These are phyloP conservation scores for Lactifluus piperatus DNA, from an alignment of 768 basidiomycete genomes.

Conservation along the genomic window DNA sequence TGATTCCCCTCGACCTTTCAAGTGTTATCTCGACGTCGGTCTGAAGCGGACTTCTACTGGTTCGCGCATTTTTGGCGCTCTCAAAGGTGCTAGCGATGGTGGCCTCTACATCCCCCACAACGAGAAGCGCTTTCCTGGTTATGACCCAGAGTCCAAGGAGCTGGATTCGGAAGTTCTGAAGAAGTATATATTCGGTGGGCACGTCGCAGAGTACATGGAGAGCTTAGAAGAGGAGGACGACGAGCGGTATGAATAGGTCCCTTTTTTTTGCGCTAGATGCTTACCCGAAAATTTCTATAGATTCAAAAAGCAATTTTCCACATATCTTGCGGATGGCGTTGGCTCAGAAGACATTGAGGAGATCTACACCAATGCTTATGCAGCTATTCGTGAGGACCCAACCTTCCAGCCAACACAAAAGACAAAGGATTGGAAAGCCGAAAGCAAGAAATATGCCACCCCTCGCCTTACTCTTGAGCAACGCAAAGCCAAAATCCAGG, in stretches of 20 bases:
- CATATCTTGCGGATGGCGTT: constrained; percentile 91
- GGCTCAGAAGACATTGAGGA: constrained; percentile 97
- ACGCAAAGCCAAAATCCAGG: constrained; percentile 72
- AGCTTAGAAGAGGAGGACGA: constrained; percentile 99
- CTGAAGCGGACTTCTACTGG: constrained; percentile 97
- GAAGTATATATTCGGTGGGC: constrained; percentile 96
- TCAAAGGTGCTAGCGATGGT: constrained; percentile 98
- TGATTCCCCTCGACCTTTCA: constrained; percentile 97
- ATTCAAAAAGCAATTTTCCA: constrained; percentile 96
- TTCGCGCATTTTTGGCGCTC: constrained; percentile 92
- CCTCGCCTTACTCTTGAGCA: constrained; percentile 64
- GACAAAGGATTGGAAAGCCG: constrained; percentile 85
- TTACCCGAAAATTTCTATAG: constrained; percentile 31
- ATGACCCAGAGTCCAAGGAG: constrained; percentile 85
- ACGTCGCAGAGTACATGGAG: constrained; percentile 99
- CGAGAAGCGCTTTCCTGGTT: constrained; percentile 97
- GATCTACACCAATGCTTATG: constrained; percentile 86
- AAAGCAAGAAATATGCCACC: constrained; percentile 62
- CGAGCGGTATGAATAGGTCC: constrained; percentile 55
- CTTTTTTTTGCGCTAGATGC: not conserved
- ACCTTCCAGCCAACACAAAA: constrained; percentile 85
- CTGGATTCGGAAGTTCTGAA: constrained; percentile 91
- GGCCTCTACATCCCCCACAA: constrained; percentile 98
- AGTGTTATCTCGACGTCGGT: constrained; percentile 97
- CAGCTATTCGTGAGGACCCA: constrained; percentile 94